Base-by-base conservation (phyloP, 345 rosid genomes). In the Litchi chinensis region DNA sequence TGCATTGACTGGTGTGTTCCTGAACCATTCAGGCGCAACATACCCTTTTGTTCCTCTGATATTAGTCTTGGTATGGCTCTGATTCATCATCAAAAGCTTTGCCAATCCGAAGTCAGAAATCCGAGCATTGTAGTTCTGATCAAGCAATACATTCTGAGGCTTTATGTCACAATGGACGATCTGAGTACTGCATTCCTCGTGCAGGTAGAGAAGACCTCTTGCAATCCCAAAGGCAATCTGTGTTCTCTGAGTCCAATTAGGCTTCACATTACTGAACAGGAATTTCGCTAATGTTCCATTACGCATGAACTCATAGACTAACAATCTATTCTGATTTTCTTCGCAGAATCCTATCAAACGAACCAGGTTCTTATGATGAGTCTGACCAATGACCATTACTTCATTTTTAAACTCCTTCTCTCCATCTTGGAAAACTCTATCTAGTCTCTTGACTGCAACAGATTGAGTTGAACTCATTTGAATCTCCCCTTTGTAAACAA, bases 151-250 rank as follows among this genome's bases (percentile, higher is more conserved):
- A 57, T 89, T 89, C 32, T 89, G 89, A 12, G 92, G 90, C 71
- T 89, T 89, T 73, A 89, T 87, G 71, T 89, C 92, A 10, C 90
- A 89, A 46, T 87, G 92, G 69, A 89, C 77, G 44, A 89, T 87
- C 83, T 89, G 89, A 3, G 84, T 85, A 78, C 83, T 88, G 68
- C 90, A 89, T 69, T 89, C 92, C 73, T 89, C 88, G 24, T 89
- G 92, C 12, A 89, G 86, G 37, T 89, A 89, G 50, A 87, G 81
- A 10, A 87, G 87, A 39, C 91, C 92, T 81, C 81, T 85, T 6
- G 43, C 91, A 43, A 86, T 86, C 4, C 89, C 89, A 2, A 82
- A 24, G 5, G 91, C 89, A 40, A 88, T 88, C 54, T 64, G 75
- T 40, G 80, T 76, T 44, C 91, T 79, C 41, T 74, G 83, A 13